Evolutionary conservation across 352 stramenopile genomes (phyloP).

Genomic region (Phytophthora rubi): DNA sequence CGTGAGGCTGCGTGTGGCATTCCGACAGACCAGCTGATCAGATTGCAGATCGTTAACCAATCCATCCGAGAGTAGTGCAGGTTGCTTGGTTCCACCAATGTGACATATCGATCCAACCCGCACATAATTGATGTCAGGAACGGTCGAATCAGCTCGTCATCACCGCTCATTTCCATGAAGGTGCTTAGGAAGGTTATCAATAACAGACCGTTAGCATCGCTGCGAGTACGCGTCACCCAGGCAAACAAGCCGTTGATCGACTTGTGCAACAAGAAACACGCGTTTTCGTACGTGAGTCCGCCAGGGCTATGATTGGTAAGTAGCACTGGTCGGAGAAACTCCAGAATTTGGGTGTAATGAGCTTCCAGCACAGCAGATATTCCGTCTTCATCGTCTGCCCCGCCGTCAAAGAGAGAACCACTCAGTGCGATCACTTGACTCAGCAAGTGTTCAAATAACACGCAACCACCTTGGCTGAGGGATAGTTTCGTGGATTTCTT

Average conservation of each 20-base stretch:
- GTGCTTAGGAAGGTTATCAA: constrained; percentile 51
- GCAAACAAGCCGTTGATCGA: constrained; percentile 62
- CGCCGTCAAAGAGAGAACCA: constrained; percentile 40
- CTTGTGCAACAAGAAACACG: constrained; percentile 67
- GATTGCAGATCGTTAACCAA: constrained; percentile 66
- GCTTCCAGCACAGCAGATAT: constrained; percentile 52
- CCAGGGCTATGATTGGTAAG: constrained; percentile 39
- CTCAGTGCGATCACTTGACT: constrained; percentile 47
- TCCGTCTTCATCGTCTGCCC: constrained; percentile 49
- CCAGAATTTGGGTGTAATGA: constrained; percentile 58
- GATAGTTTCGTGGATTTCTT: constrained; percentile 31
- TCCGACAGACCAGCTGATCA: constrained; percentile 66
- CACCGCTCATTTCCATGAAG: constrained; percentile 66
- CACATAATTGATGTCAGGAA: constrained; percentile 73
- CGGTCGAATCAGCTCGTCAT: constrained; percentile 65
- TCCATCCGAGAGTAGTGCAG: constrained; percentile 53
- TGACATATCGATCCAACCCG: constrained; percentile 49
- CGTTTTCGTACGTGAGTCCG: constrained; percentile 69
- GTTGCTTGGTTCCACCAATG: constrained; percentile 34
- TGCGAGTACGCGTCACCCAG: constrained; percentile 50
- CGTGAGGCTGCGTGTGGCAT: constrained; percentile 54
- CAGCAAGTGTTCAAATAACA: constrained; percentile 74
- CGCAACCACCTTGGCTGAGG: constrained; percentile 64
- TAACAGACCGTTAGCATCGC: constrained; percentile 39
- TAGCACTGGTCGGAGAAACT: constrained; percentile 54